Percentiles rank a stretch among this genome's conserved stretches.
These are phyloP conservation scores for Fusarium sp. DNA, from an alignment of 2,329 filamentous ascomycete genomes.

Conservation along the genomic window DNA sequence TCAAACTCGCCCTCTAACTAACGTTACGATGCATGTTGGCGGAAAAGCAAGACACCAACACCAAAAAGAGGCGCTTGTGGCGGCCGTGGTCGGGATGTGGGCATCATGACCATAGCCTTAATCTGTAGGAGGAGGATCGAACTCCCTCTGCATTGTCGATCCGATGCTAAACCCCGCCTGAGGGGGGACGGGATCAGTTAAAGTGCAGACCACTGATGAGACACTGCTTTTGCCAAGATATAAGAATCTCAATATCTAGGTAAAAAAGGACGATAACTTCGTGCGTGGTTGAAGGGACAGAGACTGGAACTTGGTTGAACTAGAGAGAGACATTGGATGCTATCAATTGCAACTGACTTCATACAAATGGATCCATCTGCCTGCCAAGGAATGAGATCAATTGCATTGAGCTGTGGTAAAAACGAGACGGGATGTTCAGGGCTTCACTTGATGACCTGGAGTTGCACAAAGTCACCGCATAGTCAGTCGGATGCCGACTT, in stretches of 20 bases:
- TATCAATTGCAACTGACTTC: neutral
- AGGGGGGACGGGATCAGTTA: neutral
- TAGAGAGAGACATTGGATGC: slow-evolving; percentile 23
- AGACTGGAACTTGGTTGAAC: slow-evolving; percentile 16
- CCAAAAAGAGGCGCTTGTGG: slow-evolving; percentile 42
- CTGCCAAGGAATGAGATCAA: slow-evolving; percentile 27
- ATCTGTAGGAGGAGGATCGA: slow-evolving; percentile 20
- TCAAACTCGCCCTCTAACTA: slow-evolving; percentile 6
- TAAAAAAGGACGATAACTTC: neutral
- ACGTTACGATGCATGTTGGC: slow-evolving; percentile 10
- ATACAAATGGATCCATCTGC: neutral
- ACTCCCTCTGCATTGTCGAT: slow-evolving; percentile 37
- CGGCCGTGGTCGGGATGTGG: slow-evolving; percentile 34
- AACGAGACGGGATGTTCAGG: slow-evolving; percentile 4
- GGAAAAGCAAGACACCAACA: slow-evolving; percentile 18
- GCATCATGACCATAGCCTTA: neutral
- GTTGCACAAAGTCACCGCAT: slow-evolving; percentile 8
- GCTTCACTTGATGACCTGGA: neutral
- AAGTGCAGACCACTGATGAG: slow-evolving; percentile 11
- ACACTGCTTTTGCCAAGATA: slow-evolving; percentile 21
- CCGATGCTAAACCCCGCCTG: slow-evolving; percentile 32
- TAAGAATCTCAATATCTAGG: neutral
- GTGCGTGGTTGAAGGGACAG: neutral
- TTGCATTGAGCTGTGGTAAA: slow-evolving; percentile 29
- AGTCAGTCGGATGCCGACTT: slow-evolving; percentile 15